These are phyloP conservation scores for Toxicodendron radicans DNA, from an alignment of 345 rosid species.

Conservation along the genomic window DNA sequence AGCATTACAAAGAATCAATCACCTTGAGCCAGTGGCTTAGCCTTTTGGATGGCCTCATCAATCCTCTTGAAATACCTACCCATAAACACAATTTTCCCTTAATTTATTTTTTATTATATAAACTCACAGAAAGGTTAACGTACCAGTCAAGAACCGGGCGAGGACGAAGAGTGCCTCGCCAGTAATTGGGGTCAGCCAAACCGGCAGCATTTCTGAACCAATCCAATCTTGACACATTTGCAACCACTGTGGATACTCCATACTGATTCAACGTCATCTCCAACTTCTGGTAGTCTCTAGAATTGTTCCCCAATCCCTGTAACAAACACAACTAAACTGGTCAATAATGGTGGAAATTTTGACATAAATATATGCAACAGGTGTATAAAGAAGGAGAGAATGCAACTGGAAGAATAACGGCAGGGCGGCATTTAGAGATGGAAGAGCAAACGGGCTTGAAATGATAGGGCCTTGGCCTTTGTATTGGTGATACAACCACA, in stretches of 20 bases:
- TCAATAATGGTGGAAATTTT: background rate
- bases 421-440: slow-evolving; percentile 55
- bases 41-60: slow-evolving; percentile 73
- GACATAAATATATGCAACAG: background rate
- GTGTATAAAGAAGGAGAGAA: slow-evolving; percentile 12
- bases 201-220: slow-evolving; percentile 97
- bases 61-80: slow-evolving; percentile 75
- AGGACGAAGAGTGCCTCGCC: slow-evolving; percentile 88
- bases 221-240: slow-evolving; percentile 74
- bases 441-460: slow-evolving; percentile 29
- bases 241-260: slow-evolving; percentile 70
- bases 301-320: slow-evolving; percentile 91
- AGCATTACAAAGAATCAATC: background rate
- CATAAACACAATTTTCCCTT: background rate
- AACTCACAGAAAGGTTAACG: background rate
- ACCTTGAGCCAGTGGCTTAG: slow-evolving; percentile 70
- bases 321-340: background rate
- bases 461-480: slow-evolving; percentile 19
- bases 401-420: slow-evolving; percentile 81
- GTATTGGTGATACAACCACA: slow-evolving; percentile 43
- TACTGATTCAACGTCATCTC: slow-evolving; percentile 51
- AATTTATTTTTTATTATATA: background rate
- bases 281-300: slow-evolving; percentile 72
- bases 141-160: slow-evolving; percentile 97
- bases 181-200: slow-evolving; percentile 76